Base-by-base conservation (phyloP, 2,329 filamentous ascomycete species). In the Fusarium dlaminii region DNA sequence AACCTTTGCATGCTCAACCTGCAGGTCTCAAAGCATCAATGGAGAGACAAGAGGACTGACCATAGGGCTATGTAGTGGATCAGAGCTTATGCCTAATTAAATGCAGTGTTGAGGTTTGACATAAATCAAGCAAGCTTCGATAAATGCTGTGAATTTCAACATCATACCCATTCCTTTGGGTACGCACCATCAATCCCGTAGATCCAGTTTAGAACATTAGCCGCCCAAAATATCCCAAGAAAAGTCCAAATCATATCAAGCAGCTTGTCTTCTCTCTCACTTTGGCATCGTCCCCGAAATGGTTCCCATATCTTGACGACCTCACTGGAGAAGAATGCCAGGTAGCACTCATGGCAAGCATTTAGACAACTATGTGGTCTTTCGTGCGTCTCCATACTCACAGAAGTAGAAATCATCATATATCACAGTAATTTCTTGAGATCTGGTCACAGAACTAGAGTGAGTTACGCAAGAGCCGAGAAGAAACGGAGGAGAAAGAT, bases 191-290 rank as follows among this genome's bases (percentile, higher is more conserved):
- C 14, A 17, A 11, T 15, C 6, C 24, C 0, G 12, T 8, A 20
- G 18, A 13, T 29, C 2, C 8, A 15, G 5, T 4, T 52, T 15
- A 20, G 3, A 2, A 24, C 2, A 34, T 8, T 5, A 8, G 6
- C n/a, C 2, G 3, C 2, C n/a, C 12, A 51, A 20, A 34, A 15
- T 9, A 27, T 22, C 13, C 9, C 8, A 14, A 27, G 5, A 15
- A 52, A 15, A 2, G 3, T 8, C 7, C 9, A 2, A 6, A 12
- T 4, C 14, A 12, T 22, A 17, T 14, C 6, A 14, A 0, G 9
- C 8, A 24, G 17, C 2, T 36, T 17, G 3, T 3, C 3, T 27
- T 5, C 2, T 15, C 30, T 6, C 32, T 8, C 49, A 17, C 18
- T 15, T 27, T 6, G n/a, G 18, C 2, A 13, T 22, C n/a, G 13